A percentile compares a stretch with the other conserved stretches of the same genome.
Conservation (phyloP, 2,329 filamentous ascomycete species). For the Podosphaera aphanis region DNA sequence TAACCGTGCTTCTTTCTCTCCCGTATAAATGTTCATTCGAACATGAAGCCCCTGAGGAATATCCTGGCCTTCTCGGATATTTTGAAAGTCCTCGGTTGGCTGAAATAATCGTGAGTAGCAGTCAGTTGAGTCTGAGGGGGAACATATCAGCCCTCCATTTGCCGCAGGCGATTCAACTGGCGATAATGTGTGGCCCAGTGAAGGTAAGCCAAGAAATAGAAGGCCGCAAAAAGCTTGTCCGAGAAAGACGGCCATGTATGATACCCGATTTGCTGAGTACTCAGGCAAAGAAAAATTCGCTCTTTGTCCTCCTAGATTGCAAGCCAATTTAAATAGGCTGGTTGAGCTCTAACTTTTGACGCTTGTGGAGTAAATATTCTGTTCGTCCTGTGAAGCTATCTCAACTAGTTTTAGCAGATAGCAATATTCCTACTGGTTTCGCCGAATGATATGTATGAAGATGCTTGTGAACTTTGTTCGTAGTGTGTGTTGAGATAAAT, state of each 20-base stretch:
- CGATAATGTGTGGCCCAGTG: neutral
- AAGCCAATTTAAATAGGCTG: too few relatives aligned
- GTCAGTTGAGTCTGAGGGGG: slow-evolving; percentile 31
- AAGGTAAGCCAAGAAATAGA: neutral
- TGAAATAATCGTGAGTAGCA: slow-evolving; percentile 44
- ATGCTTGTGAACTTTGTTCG: too few relatives aligned
- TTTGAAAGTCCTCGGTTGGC: slow-evolving; percentile 40
- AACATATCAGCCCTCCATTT: slow-evolving; percentile 37
- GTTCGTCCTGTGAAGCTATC: too few relatives aligned
- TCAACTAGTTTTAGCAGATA: too few relatives aligned
- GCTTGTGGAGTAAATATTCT: too few relatives aligned
- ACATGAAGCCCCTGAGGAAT: slow-evolving; percentile 42
- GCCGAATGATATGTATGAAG: too few relatives aligned
- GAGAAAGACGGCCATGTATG: neutral
- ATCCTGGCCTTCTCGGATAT: slow-evolving; percentile 38
- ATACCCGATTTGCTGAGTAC: neutral
- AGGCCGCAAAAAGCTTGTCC: neutral
- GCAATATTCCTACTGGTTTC: too few relatives aligned
- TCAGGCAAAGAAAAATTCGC: neutral
- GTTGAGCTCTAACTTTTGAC: too few relatives aligned
- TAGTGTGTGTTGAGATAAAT: too few relatives aligned
- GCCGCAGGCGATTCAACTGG: slow-evolving; percentile 10
- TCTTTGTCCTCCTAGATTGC: too few relatives aligned
- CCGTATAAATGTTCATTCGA: slow-evolving; percentile 39
- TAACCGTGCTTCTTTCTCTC: slow-evolving; percentile 40